These are phyloP conservation scores for Aspergillus sp. DNA, from an alignment of 2,329 filamentous ascomycete species.

Conservation along the genomic window DNA sequence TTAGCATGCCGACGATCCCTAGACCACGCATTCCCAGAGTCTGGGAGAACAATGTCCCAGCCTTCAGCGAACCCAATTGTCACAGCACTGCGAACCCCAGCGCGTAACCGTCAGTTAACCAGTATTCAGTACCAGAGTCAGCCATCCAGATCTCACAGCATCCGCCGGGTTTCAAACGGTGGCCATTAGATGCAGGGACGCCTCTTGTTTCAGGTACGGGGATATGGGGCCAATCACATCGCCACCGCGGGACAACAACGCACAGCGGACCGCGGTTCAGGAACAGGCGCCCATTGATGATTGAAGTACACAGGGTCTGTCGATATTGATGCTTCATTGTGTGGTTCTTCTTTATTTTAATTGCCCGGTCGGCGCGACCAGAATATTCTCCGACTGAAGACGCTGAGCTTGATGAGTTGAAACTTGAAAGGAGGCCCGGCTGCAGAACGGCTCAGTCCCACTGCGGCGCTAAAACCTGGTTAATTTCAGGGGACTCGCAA, in stretches of 20 bases:
- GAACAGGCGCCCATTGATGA: background rate
- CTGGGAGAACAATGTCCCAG: background rate
- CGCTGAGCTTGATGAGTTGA: too few relatives aligned
- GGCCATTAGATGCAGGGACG: background rate
- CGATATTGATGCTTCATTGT: background rate
- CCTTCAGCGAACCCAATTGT: background rate
- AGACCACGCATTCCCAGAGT: background rate
- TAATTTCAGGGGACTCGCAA: background rate
- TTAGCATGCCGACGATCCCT: slow-evolving; percentile 1
- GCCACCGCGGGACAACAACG: background rate
- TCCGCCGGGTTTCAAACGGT: background rate
- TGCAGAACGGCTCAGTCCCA: background rate
- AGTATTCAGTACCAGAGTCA: too few relatives aligned
- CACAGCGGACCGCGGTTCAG: background rate
- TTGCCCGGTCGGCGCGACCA: too few relatives aligned
- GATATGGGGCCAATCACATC: background rate
- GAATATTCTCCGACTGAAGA: background rate
- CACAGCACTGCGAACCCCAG: background rate
- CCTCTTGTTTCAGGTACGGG: slow-evolving; percentile 1
- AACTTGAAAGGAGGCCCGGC: too few relatives aligned
- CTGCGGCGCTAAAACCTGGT: background rate
- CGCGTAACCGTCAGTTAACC: too few relatives aligned
- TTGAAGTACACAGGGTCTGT: background rate
- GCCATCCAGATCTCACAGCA: background rate
- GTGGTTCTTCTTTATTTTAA: background rate